Evolutionary conservation across 2,329 filamentous ascomycete genomes (phyloP).

Genomic region (Penicillium sp.): DNA sequence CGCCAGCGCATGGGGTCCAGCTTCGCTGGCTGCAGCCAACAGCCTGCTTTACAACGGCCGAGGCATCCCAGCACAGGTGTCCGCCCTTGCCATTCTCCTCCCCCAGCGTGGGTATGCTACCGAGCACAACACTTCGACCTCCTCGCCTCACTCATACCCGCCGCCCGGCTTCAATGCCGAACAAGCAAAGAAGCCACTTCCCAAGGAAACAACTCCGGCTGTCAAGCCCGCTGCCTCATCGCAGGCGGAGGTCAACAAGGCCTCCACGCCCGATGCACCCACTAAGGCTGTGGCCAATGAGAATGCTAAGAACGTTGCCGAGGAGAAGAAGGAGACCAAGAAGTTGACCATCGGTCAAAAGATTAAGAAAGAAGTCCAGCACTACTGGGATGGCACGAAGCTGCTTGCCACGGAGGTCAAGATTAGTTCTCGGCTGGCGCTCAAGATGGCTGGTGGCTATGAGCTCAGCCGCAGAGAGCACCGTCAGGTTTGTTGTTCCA

Average conservation of each 20-base stretch:
- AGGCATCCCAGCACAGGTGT: slow-evolving; percentile 53
- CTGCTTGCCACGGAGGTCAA: slow-evolving; percentile 86
- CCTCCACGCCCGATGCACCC: slow-evolving; percentile 62
- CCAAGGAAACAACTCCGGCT: slow-evolving; percentile 52
- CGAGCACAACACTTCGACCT: slow-evolving; percentile 55
- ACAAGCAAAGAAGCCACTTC: slow-evolving; percentile 80
- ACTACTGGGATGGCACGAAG: slow-evolving; percentile 99
- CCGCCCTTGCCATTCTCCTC: slow-evolving; percentile 60
- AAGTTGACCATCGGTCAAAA: slow-evolving; percentile 89
- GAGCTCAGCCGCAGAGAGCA: slow-evolving; percentile 92
- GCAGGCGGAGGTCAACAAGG: slow-evolving; percentile 44
- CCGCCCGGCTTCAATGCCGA: slow-evolving; percentile 91
- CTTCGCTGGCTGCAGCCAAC: slow-evolving; percentile 33
- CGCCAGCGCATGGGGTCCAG: slow-evolving; percentile 33
- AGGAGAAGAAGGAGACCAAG: slow-evolving; percentile 71
- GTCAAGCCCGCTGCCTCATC: slow-evolving; percentile 8
- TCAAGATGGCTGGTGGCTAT: slow-evolving; percentile 98
- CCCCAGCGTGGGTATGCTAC: slow-evolving; percentile 58
- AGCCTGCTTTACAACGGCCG: slow-evolving; percentile 37
- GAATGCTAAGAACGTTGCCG: slow-evolving; percentile 59
- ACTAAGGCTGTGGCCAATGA: slow-evolving; percentile 57
- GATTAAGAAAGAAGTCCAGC: slow-evolving; percentile 88
- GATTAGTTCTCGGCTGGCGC: slow-evolving; percentile 85
- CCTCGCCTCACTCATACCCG: slow-evolving; percentile 60
- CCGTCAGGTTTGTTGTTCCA: slow-evolving; percentile 62